These are phyloP conservation scores for Boletellus ananiceps DNA, from an alignment of 768 basidiomycete species.

Conservation along the genomic window DNA sequence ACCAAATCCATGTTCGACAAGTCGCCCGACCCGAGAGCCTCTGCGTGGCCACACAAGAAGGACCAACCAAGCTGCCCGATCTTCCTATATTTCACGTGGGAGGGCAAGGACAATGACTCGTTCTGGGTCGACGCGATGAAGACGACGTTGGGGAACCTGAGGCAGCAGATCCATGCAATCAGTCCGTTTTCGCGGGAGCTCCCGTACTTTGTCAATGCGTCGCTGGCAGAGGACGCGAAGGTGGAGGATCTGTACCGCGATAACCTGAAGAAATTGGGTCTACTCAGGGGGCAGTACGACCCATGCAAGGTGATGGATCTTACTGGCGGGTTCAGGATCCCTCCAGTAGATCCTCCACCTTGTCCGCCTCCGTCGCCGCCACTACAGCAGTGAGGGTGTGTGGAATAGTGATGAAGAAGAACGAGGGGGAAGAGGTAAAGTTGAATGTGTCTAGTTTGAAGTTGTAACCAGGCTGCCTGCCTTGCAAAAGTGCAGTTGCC, in stretches of 20 bases:
- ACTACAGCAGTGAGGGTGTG: too few species aligned
- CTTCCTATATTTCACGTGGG: conserved; percentile 12
- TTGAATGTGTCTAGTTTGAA: too few species aligned
- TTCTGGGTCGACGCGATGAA: conserved; percentile 9
- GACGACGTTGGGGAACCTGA: neutral
- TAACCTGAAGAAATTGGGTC: neutral
- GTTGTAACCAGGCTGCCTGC: too few species aligned
- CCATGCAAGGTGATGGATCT: conserved; percentile 10
- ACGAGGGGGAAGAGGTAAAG: too few species aligned
- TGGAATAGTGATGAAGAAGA: too few species aligned
- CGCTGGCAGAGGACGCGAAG: conserved; percentile 3
- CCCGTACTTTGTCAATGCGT: conserved; percentile 9
- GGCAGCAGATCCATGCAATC: neutral
- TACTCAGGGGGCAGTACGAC: conserved; percentile 5
- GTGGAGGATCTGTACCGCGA: conserved; percentile 7
- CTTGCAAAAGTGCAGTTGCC: too few species aligned
- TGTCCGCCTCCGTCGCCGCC: too few species aligned
- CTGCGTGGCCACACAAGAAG: conserved; percentile 15
- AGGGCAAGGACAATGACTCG: conserved; percentile 4
- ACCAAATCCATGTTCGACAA: conserved; percentile 10
- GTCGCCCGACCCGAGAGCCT: neutral
- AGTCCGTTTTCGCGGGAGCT: neutral
- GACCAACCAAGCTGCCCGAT: conserved; percentile 11
- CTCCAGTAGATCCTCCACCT: too few species aligned
- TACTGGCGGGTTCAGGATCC: conserved; percentile 16